These are phyloP conservation scores for Magnolia sinica DNA, from an alignment of 164 flowering plant species.

Conservation along the genomic window DNA sequence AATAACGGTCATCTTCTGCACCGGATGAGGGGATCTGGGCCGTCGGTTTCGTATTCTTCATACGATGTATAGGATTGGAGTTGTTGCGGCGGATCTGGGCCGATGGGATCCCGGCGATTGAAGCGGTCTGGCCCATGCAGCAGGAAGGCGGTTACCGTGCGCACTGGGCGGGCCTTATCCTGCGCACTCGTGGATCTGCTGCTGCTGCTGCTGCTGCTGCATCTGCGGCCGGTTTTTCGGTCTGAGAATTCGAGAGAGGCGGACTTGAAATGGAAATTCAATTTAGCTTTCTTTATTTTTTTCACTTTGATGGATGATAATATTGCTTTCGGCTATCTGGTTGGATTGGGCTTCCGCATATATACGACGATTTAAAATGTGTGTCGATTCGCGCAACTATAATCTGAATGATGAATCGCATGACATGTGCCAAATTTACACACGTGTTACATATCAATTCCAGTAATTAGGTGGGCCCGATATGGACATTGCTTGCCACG, in stretches of 20 bases:
- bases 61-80: constrained; percentile 17
- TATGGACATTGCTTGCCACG: no score
- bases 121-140: constrained; percentile 56
- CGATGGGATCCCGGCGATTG: constrained; percentile 27
- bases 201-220: neutral
- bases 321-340: neutral
- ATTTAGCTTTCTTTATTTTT: neutral
- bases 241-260: neutral
- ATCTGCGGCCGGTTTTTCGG: neutral
- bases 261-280: neutral
- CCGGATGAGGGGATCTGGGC: constrained; percentile 21
- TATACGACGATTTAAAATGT: neutral
- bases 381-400: no score
- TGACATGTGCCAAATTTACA: no score
- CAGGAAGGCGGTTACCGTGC: neutral
- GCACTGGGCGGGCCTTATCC: constrained; percentile 1
- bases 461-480: no score
- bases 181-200: neutral
- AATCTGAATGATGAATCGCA: no score
- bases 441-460: no score
- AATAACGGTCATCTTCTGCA: neutral
- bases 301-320: neutral
- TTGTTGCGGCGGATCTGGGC: constrained; percentile 27
- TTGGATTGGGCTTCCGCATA: neutral
- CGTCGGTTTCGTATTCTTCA: constrained; percentile 22